Conservation (phyloP, 2,329 filamentous ascomycete genomes). For the Botrytis aclada region DNA sequence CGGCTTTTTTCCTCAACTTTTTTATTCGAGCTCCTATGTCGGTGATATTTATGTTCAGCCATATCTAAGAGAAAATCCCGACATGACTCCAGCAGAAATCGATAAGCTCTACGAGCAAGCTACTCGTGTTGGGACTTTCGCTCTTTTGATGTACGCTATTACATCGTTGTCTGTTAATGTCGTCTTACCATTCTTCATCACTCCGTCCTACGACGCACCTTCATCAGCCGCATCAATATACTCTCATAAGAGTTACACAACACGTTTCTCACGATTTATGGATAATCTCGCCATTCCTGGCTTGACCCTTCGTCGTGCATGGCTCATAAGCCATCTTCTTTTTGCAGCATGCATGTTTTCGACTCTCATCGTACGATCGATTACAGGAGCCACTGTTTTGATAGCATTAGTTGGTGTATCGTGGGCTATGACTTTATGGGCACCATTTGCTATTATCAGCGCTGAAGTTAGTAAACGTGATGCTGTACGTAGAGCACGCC, state of each 20-base stretch:
- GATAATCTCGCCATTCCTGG: slow-evolving; percentile 71
- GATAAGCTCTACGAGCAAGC: slow-evolving; percentile 78
- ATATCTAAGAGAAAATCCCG: slow-evolving; percentile 70
- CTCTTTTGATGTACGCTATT: slow-evolving; percentile 82
- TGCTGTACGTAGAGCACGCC: slow-evolving; percentile 54
- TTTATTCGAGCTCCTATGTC: slow-evolving; percentile 92
- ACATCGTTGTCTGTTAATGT: slow-evolving; percentile 80
- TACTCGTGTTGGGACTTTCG: slow-evolving; percentile 84
- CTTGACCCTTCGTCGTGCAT: slow-evolving; percentile 82
- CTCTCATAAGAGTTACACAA: slow-evolving; percentile 33
- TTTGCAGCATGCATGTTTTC: slow-evolving; percentile 79
- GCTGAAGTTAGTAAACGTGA: slow-evolving; percentile 86
- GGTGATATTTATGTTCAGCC: slow-evolving; percentile 90
- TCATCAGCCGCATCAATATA: slow-evolving; percentile 34
- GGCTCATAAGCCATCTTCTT: slow-evolving; percentile 81
- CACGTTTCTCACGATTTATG: slow-evolving; percentile 43
- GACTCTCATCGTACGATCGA: slow-evolving; percentile 73
- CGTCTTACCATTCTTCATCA: slow-evolving; percentile 79
- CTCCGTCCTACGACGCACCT: slow-evolving; percentile 65
- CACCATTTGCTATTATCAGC: slow-evolving; percentile 91
- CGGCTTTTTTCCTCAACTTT: slow-evolving; percentile 92
- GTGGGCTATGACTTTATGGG: slow-evolving; percentile 92
- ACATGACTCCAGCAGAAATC: slow-evolving; percentile 73
- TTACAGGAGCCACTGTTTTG: slow-evolving; percentile 69
- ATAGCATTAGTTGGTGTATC: slow-evolving; percentile 82